Percentiles rank a stretch among this genome's conserved stretches.
Evolutionary conservation across 139 green algal species (phyloP).

Genomic region (Edaphochlamys debaryana): DNA sequence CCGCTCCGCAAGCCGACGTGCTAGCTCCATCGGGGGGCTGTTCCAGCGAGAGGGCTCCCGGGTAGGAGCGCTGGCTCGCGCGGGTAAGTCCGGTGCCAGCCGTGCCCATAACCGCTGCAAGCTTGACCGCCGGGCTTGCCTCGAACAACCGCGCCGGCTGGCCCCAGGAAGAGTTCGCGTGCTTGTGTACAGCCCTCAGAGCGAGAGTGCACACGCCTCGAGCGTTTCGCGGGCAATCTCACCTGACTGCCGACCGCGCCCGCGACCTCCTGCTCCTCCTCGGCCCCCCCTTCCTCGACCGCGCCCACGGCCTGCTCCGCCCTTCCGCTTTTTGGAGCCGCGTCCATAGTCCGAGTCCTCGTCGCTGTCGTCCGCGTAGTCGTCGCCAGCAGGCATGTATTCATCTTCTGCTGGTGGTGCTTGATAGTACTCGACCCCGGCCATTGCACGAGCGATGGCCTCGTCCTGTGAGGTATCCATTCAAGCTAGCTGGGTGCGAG

Average conservation of each 20-base stretch:
- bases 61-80: too few species aligned
- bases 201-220: too few species aligned
- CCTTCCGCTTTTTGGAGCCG: neutral
- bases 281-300: conserved; percentile 19
- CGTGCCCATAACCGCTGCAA: too few species aligned
- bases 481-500: too few species aligned
- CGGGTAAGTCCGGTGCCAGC: too few species aligned
- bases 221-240: neutral
- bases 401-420: neutral
- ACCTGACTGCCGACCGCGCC: conserved; percentile 5
- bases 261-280: neutral
- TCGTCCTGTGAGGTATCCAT: conserved; percentile 26
- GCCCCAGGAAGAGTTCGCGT: too few species aligned
- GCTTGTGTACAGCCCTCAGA: too few species aligned
- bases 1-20: too few species aligned
- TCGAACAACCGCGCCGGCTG: too few species aligned
- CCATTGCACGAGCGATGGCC: conserved; percentile 17
- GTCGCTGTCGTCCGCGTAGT: conserved; percentile 20
- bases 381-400: neutral
- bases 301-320: neutral
- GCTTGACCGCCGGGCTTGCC: too few species aligned
- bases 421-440: neutral
- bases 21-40: too few species aligned
- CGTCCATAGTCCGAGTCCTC: conserved; percentile 32
- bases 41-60: too few species aligned